Conservation (phyloP, 495 filamentous ascomycete genomes). For the Annulohypoxylon bovei region DNA sequence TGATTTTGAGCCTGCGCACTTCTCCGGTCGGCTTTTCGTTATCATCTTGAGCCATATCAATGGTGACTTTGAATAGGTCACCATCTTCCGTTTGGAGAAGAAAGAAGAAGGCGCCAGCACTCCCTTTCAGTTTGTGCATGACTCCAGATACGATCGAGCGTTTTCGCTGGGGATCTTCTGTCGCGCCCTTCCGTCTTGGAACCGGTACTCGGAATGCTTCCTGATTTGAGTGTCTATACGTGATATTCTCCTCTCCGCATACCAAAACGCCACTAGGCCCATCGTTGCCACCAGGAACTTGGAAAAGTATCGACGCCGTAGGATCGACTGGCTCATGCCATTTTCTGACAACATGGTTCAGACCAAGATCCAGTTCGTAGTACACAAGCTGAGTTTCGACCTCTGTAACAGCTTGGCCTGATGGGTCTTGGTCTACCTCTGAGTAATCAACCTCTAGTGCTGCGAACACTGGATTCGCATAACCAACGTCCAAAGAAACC, state of each 20-base stretch:
- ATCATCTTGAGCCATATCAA: constrained; percentile 88
- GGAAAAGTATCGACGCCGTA: constrained; percentile 88
- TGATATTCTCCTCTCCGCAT: constrained; percentile 92
- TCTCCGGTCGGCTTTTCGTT: constrained; percentile 80
- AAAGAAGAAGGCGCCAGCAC: constrained; percentile 87
- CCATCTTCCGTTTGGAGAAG: constrained; percentile 95
- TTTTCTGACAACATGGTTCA: constrained; percentile 96
- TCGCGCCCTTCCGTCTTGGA: constrained; percentile 82
- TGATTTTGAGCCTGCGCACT: constrained; percentile 86
- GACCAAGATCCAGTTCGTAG: constrained; percentile 94
- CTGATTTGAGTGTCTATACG: constrained; percentile 93
- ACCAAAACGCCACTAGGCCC: constrained; percentile 95
- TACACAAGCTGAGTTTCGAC: constrained; percentile 92
- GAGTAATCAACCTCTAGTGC: constrained; percentile 93
- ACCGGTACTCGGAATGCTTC: constrained; percentile 88
- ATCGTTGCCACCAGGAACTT: constrained; percentile 93
- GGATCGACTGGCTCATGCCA: constrained; percentile 95
- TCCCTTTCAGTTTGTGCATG: constrained; percentile 95
- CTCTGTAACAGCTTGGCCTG: constrained; percentile 81
- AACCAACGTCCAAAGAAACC: constrained; percentile 89
- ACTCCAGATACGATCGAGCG: constrained; percentile 86
- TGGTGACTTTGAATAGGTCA: constrained; percentile 94
- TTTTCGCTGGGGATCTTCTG: constrained; percentile 92
- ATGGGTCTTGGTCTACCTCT: constrained; percentile 89
- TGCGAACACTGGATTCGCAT: constrained; percentile 96